phyloP scores from a whole-genome alignment of 305 asterid species.

The Fraxinus baroniana region DNA sequence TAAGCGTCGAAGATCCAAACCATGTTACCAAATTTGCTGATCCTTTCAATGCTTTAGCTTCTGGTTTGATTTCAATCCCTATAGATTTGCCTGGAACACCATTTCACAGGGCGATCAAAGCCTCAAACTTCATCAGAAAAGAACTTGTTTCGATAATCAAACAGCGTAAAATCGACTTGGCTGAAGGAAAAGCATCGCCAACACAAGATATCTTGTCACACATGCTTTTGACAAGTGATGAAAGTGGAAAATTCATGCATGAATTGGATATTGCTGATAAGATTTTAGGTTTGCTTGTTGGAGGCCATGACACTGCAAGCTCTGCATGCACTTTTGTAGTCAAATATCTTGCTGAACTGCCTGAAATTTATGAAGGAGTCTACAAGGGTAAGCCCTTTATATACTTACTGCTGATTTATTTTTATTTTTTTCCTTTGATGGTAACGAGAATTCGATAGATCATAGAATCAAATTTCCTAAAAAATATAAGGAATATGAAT shows the following conservation, averaged over 20 bases:
- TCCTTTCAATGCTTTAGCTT: slow-evolving; percentile 53
- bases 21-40: slow-evolving; percentile 49
- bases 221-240: slow-evolving; percentile 61
- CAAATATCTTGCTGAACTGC: slow-evolving; percentile 69
- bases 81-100: slow-evolving; percentile 76
- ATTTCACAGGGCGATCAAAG: slow-evolving; percentile 58
- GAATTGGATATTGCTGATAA: slow-evolving; percentile 66
- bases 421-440: neutral
- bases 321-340: slow-evolving; percentile 74
- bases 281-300: slow-evolving; percentile 70
- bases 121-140: slow-evolving; percentile 48
- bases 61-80: slow-evolving; percentile 63
- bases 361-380: slow-evolving; percentile 57
- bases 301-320: slow-evolving; percentile 87
- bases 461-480: neutral
- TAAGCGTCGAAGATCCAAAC: slow-evolving; percentile 63
- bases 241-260: slow-evolving; percentile 58
- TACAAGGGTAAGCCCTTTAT: slow-evolving; percentile 43
- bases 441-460: neutral
- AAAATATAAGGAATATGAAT: neutral
- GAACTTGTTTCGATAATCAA: slow-evolving; percentile 50
- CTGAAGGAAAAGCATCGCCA: slow-evolving; percentile 50
- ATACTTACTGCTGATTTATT: neutral
- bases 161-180: slow-evolving; percentile 54
- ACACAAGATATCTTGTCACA: slow-evolving; percentile 71